phyloP scores from a whole-genome alignment of 78 protist species.

The Creolimax fragrantissima region DNA sequence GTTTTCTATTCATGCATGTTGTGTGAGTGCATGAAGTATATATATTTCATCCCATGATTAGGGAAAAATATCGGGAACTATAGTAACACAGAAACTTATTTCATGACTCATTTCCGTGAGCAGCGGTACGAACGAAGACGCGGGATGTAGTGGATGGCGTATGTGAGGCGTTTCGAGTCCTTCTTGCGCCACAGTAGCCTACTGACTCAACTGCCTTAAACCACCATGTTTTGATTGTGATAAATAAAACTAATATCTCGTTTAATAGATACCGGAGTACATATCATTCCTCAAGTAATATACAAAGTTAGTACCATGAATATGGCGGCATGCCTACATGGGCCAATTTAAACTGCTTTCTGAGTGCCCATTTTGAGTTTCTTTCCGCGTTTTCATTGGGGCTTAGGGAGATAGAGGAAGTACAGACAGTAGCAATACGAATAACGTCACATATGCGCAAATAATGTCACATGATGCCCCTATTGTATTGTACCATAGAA shows the following conservation, averaged over 20 bases:
- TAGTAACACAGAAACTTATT: no score
- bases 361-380: background rate
- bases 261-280: background rate
- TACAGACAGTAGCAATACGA: background rate
- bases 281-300: background rate
- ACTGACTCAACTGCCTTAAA: background rate
- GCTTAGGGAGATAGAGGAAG: background rate
- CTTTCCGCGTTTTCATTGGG: no score
- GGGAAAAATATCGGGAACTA: no score
- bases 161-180: background rate
- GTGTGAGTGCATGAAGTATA: no score
- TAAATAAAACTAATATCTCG: background rate
- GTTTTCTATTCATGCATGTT: no score
- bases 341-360: background rate
- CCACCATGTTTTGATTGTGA: background rate
- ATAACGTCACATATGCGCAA: background rate
- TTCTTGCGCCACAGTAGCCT: background rate
- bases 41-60: no score
- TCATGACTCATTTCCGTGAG: no score
- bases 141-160: background rate
- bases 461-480: background rate
- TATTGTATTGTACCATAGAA: background rate
- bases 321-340: background rate
- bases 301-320: background rate
- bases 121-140: background rate